These are phyloP conservation scores for Harringtonia aguacate DNA, from an alignment of 2,329 filamentous ascomycete species.

Conservation along the genomic window DNA sequence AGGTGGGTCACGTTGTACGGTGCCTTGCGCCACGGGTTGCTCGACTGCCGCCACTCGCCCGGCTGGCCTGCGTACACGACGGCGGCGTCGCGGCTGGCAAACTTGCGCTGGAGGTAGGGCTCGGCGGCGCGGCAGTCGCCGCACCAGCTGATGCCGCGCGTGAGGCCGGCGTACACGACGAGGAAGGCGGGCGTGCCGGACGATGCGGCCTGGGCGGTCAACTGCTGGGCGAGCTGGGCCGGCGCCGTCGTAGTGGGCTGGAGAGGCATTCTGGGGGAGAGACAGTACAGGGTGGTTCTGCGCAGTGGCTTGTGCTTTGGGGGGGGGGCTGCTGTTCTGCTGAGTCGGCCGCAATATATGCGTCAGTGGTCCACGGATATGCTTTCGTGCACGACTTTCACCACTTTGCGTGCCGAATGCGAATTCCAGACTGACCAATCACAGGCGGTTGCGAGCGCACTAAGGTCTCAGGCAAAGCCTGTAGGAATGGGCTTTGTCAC, in stretches of 20 bases:
- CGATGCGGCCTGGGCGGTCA: not conserved
- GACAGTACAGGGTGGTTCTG: too few relatives aligned
- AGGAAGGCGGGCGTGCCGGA: not conserved
- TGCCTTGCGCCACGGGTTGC: slow-evolving; percentile 1
- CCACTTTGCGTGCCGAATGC: too few relatives aligned
- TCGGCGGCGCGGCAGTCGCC: slow-evolving; percentile 4
- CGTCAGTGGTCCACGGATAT: not conserved
- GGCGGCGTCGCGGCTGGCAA: not conserved
- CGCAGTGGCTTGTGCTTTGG: not conserved
- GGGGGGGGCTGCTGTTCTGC: not conserved
- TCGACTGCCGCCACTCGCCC: not conserved
- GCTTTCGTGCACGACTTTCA: not conserved
- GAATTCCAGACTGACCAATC: too few relatives aligned
- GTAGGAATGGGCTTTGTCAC: too few relatives aligned
- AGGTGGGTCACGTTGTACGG: slow-evolving; percentile 2
- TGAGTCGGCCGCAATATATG: not conserved
- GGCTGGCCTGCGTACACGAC: slow-evolving; percentile 1
- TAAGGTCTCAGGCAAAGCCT: too few relatives aligned
- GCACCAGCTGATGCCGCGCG: slow-evolving; percentile 2
- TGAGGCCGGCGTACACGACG: slow-evolving; percentile 3
- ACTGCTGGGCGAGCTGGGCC: not conserved
- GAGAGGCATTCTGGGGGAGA: slow-evolving; percentile 1
- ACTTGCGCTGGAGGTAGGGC: not conserved
- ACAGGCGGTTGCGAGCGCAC: too few relatives aligned
- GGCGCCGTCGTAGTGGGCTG: not conserved